Percentiles rank a stretch among this genome's conserved stretches.
These are phyloP conservation scores for Halenospora varia DNA, from an alignment of 495 filamentous ascomycete genomes.

Conservation along the genomic window DNA sequence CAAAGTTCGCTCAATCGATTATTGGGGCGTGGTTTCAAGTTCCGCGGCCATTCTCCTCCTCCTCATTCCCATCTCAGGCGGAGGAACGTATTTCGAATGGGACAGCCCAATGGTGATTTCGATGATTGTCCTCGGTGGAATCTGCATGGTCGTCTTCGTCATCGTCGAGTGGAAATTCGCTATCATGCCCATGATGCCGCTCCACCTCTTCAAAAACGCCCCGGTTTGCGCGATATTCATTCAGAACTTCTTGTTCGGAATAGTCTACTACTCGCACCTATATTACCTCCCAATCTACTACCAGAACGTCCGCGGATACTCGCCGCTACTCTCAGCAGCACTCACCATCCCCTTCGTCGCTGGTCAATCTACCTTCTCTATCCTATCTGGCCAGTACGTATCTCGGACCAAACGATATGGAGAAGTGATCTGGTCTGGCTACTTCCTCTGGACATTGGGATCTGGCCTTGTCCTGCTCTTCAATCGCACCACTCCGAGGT, in stretches of 20 bases:
- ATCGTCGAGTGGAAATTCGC: conserved; percentile 57
- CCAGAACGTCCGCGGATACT: conserved; percentile 35
- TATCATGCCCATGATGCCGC: conserved; percentile 49
- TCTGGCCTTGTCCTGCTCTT: conserved; percentile 50
- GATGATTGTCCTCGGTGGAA: conserved; percentile 52
- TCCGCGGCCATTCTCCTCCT: conserved; percentile 52
- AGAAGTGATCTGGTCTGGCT: conserved; percentile 54
- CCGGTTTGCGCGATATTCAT: conserved; percentile 49
- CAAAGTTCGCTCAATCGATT: conserved; percentile 54
- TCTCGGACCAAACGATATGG: conserved; percentile 51
- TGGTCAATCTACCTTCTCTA: conserved; percentile 47
- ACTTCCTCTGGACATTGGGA: conserved; percentile 34
- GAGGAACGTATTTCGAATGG: conserved; percentile 58
- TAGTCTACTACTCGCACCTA: conserved; percentile 51
- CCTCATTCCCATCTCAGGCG: conserved; percentile 60
- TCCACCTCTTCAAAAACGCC: conserved; percentile 51
- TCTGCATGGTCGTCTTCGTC: conserved; percentile 43
- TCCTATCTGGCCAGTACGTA: conserved; percentile 53
- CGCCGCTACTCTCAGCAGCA: conserved; percentile 36
- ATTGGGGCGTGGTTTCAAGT: conserved; percentile 44
- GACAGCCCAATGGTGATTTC: conserved; percentile 56
- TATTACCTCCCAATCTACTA: conserved; percentile 47
- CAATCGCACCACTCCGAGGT: conserved; percentile 39
- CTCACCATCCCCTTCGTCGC: conserved; percentile 50
- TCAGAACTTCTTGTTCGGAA: conserved; percentile 58